phyloP scores from a whole-genome alignment of 352 stramenopile genomes.

The Phytophthora niederhauseri region DNA sequence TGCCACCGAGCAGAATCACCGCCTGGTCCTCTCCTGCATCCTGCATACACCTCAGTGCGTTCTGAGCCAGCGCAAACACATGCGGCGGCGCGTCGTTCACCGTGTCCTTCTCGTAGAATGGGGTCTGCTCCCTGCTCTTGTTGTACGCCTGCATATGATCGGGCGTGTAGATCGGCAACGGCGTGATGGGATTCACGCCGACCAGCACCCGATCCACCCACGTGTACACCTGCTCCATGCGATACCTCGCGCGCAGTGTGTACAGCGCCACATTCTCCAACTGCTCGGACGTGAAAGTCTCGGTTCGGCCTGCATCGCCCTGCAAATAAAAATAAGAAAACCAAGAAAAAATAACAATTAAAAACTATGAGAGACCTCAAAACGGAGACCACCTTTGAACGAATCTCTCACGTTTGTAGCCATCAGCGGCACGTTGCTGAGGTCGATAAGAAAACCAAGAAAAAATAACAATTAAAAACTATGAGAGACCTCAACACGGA shows the following conservation, averaged over 20 bases:
- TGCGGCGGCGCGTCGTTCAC: constrained; percentile 74
- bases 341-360: neutral
- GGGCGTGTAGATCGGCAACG: constrained; percentile 83
- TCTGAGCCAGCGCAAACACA: constrained; percentile 81
- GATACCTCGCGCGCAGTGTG: constrained; percentile 72
- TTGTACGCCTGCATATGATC: constrained; percentile 85
- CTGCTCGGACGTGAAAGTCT: constrained; percentile 63
- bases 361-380: neutral
- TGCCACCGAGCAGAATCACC: constrained; percentile 73
- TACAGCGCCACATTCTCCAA: constrained; percentile 81
- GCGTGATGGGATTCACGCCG: constrained; percentile 69
- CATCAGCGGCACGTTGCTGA: constrained; percentile 74
- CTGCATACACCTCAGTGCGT: constrained; percentile 79
- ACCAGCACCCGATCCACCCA: constrained; percentile 82
- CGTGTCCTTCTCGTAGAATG: constrained; percentile 57
- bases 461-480: constrained; percentile 1
- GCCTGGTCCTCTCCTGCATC: constrained; percentile 81
- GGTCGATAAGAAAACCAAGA: constrained; percentile 29
- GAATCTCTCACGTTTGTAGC: constrained; percentile 50
- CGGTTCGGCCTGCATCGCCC: constrained; percentile 61
- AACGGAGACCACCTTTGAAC: no score
- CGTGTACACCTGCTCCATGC: constrained; percentile 86
- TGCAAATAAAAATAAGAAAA: constrained; percentile 17
- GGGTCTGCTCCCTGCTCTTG: constrained; percentile 61
- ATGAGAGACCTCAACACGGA: neutral